Evolutionary conservation across 345 rosid species (phyloP).

Genomic region (Populus pruinosa): DNA sequence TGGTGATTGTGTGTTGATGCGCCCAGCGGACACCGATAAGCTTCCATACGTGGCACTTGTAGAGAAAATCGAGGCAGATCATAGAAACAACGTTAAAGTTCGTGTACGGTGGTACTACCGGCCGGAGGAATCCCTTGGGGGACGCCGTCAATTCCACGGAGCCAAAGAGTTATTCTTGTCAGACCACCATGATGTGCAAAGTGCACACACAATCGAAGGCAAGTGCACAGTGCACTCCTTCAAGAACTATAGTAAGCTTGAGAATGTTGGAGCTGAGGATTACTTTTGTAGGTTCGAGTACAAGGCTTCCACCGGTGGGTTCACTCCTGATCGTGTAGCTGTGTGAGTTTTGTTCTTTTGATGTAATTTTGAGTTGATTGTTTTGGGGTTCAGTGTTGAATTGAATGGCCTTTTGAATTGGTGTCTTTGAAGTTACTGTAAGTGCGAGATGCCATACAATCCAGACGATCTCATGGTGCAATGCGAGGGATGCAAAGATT

Average conservation of each 20-base stretch:
- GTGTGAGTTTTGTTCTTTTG: conserved; percentile 49
- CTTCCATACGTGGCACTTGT: conserved; percentile 79
- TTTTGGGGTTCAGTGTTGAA: background rate
- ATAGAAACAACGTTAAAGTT: conserved; percentile 68
- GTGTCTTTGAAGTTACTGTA: conserved; percentile 62
- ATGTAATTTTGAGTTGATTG: background rate
- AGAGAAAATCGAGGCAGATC: conserved; percentile 80
- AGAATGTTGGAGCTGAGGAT: conserved; percentile 81
- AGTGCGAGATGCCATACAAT: conserved; percentile 87
- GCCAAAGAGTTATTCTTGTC: conserved; percentile 78
- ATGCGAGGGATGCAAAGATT: conserved; percentile 86
- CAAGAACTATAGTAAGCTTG: conserved; percentile 79
- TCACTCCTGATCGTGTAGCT: conserved; percentile 82
- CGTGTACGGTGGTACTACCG: conserved; percentile 80
- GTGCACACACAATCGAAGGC: conserved; percentile 81
- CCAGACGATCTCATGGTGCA: conserved; percentile 90
- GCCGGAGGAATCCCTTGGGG: conserved; percentile 86
- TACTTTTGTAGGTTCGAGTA: conserved; percentile 78
- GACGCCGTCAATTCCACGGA: conserved; percentile 83
- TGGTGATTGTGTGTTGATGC: conserved; percentile 81
- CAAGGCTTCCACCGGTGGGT: conserved; percentile 77
- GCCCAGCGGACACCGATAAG: conserved; percentile 73
- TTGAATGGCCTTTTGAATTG: background rate
- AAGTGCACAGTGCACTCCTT: conserved; percentile 79
- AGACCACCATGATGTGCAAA: conserved; percentile 70